Conservation (phyloP, 768 basidiomycete species). For the Suillus alpinus region DNA sequence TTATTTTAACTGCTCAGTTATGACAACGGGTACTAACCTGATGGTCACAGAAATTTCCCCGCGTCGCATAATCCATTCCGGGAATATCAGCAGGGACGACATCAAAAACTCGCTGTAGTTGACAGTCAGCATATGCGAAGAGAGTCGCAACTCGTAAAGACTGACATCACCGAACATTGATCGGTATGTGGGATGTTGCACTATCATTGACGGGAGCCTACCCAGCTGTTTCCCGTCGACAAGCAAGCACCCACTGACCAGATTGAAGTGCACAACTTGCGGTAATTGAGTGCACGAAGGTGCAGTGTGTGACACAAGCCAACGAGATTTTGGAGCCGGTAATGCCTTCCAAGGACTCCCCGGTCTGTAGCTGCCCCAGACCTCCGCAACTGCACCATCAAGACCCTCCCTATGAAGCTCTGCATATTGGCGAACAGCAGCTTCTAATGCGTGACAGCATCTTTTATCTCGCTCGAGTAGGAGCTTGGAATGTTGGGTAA, state of each 20-base stretch:
- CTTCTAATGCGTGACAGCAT: slow-evolving; percentile 24
- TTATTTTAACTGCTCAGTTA: neutral
- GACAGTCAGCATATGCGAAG: neutral
- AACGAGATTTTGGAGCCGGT: slow-evolving; percentile 12
- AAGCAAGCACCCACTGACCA: slow-evolving; percentile 24
- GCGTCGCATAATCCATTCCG: slow-evolving; percentile 26
- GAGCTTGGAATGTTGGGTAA: slow-evolving; percentile 9
- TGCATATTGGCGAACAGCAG: slow-evolving; percentile 3
- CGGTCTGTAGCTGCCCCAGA: slow-evolving; percentile 26
- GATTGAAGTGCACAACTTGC: slow-evolving; percentile 21
- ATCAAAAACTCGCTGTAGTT: slow-evolving; percentile 17
- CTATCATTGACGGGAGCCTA: slow-evolving; percentile 18
- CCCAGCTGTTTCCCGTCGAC: slow-evolving; percentile 26
- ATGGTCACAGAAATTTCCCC: slow-evolving; percentile 13
- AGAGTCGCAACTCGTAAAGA: neutral
- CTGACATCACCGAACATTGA: slow-evolving; percentile 21
- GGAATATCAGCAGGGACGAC: slow-evolving; percentile 22
- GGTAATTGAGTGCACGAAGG: slow-evolving; percentile 7
- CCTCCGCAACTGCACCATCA: slow-evolving; percentile 13
- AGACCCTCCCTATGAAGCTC: slow-evolving; percentile 11
- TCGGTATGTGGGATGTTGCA: slow-evolving; percentile 17
- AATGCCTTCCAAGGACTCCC: slow-evolving; percentile 20
- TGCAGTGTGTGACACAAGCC: slow-evolving; percentile 22
- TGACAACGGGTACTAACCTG: slow-evolving; percentile 11
- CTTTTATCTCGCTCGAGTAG: slow-evolving; percentile 30